Conservation (phyloP, 352 stramenopile species). For the Globisporangium abappressorium region DNA sequence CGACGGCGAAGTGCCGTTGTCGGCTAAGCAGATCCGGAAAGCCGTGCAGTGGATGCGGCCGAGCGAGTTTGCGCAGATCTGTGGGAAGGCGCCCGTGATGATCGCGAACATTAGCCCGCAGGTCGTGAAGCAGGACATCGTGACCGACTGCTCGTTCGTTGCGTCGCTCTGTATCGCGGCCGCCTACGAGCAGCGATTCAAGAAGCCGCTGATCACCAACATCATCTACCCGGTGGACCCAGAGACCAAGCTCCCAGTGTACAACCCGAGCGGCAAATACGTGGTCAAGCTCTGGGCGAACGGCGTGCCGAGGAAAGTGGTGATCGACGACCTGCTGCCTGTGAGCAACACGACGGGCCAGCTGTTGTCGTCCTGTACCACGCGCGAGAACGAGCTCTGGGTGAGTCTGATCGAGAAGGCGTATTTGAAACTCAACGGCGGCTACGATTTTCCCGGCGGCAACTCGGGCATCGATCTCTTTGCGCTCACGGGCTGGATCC, state of each 20-base stretch:
- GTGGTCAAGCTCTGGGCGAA: constrained; percentile 97
- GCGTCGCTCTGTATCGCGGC: constrained; percentile 90
- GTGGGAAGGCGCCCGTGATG: constrained; percentile 58
- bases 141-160: constrained; percentile 94
- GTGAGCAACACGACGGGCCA: constrained; percentile 67
- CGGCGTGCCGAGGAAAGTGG: constrained; percentile 90
- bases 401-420: constrained; percentile 99
- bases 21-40: constrained; percentile 67
- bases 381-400: constrained; percentile 79
- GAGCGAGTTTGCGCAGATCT: constrained; percentile 48
- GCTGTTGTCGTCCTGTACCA: constrained; percentile 84
- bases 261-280: constrained; percentile 95
- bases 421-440: constrained; percentile 97
- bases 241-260: constrained; percentile 50
- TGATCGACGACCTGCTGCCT: constrained; percentile 95
- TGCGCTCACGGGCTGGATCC: constrained; percentile 98
- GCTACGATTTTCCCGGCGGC: constrained; percentile 96
- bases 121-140: constrained; percentile 85
- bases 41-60: constrained; percentile 64
- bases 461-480: constrained; percentile 98
- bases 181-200: constrained; percentile 89
- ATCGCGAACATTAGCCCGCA: constrained; percentile 69
- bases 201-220: constrained; percentile 91
- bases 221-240: constrained; percentile 94
- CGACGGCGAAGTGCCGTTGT: constrained; percentile 64